Evolutionary conservation across 345 rosid species (phyloP).

Genomic region (Eucalyptus marginata): DNA sequence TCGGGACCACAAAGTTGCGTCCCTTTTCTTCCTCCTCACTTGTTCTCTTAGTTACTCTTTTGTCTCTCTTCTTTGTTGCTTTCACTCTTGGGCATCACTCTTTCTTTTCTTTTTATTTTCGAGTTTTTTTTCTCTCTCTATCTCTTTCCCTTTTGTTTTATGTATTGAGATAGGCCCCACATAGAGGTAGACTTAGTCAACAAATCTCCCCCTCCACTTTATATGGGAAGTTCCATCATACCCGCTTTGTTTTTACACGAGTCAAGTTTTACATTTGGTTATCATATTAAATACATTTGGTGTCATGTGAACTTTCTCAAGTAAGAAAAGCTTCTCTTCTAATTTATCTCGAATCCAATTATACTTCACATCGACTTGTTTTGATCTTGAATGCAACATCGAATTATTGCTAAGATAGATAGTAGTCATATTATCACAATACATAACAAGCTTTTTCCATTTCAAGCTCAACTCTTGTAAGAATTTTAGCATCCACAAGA

Average conservation of each 20-base stretch:
- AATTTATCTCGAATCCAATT: background rate
- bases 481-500: background rate
- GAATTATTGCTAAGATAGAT: background rate
- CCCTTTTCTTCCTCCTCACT: background rate
- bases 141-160: background rate
- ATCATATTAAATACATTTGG: background rate
- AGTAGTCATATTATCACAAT: background rate
- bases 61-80: background rate
- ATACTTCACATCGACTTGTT: background rate
- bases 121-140: background rate
- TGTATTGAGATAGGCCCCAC: background rate
- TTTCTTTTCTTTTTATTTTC: too few relatives aligned
- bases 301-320: background rate
- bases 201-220: background rate
- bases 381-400: background rate
- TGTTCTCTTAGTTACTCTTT: background rate
- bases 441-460: background rate
- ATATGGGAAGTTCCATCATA: background rate
- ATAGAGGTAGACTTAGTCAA: fast-evolving
- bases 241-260: background rate
- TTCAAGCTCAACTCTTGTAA: background rate
- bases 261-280: background rate
- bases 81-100: background rate
- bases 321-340: background rate
- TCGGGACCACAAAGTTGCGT: fast-evolving